These are phyloP conservation scores for Coemansia sp. DNA, from an alignment of 192 early-diverging fungal species.

Conservation along the genomic window DNA sequence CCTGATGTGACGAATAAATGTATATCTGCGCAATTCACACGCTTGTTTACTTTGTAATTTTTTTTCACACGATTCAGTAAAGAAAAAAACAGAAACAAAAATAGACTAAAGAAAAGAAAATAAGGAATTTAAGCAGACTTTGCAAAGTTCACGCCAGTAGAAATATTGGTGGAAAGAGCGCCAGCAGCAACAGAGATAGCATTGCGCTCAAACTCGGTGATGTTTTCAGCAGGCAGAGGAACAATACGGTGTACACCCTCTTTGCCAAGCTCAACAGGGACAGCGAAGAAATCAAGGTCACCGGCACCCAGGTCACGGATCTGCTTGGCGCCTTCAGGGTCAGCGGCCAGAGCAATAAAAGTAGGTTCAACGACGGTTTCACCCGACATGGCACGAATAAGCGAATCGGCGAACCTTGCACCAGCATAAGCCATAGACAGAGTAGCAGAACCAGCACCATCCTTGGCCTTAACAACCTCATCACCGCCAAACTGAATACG, in stretches of 20 bases:
- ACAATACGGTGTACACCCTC: slow-evolving; percentile 86
- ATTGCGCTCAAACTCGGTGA: slow-evolving; percentile 80
- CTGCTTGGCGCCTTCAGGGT: slow-evolving; percentile 52
- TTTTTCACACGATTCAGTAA: not conserved
- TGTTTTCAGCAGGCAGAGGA: slow-evolving; percentile 64
- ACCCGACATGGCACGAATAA: slow-evolving; percentile 74
- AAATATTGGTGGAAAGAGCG: slow-evolving; percentile 87
- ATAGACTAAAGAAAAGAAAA: slow-evolving; percentile 4
- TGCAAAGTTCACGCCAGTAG: slow-evolving; percentile 84
- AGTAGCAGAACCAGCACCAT: slow-evolving; percentile 84
- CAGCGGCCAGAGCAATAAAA: slow-evolving; percentile 60
- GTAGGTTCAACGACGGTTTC: slow-evolving; percentile 85
- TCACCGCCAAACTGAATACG: slow-evolving; percentile 98
- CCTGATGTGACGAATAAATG: not conserved
- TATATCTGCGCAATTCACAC: not conserved
- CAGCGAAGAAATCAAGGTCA: slow-evolving; percentile 70
- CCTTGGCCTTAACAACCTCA: slow-evolving; percentile 98
- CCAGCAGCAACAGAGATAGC: slow-evolving; percentile 74
- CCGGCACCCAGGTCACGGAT: slow-evolving; percentile 57
- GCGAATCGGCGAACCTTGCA: slow-evolving; percentile 83
- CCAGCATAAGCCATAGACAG: slow-evolving; percentile 87
- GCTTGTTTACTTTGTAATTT: not conserved
- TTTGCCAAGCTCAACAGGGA: slow-evolving; percentile 70
- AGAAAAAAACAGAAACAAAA: not conserved
- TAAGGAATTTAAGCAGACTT: slow-evolving; percentile 27